These are phyloP conservation scores for Vitis hybrid DNA, from an alignment of 177 flowering plant genomes.

Conservation along the genomic window DNA sequence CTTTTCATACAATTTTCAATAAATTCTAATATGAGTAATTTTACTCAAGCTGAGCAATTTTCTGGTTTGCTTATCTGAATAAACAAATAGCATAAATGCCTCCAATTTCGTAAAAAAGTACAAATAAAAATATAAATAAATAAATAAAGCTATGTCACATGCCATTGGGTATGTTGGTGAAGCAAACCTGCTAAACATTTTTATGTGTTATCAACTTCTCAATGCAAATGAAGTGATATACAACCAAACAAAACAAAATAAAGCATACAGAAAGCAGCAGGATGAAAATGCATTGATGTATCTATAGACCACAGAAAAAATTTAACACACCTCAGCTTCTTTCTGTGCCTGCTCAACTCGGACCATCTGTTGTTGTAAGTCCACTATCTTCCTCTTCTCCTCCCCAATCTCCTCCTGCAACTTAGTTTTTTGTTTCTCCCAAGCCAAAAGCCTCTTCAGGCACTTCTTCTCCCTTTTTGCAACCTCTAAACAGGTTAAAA, in stretches of 20 bases:
- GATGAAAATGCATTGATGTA: background rate
- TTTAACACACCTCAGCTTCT: constrained; percentile 70
- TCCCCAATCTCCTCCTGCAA: constrained; percentile 77
- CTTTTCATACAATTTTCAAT: no score
- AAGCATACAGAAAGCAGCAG: background rate
- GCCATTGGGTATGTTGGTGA: no score
- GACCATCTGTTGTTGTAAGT: constrained; percentile 48
- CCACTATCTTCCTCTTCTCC: constrained; percentile 67
- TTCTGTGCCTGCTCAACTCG: constrained; percentile 50
- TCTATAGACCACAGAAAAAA: background rate
- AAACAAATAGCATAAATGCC: no score
- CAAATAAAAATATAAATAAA: no score
- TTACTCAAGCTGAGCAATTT: no score
- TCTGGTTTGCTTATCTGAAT: no score
- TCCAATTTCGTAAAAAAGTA: no score
- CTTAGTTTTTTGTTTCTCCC: constrained; percentile 90
- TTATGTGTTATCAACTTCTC: no score
- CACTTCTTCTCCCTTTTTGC: constrained; percentile 92
- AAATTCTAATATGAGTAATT: no score
- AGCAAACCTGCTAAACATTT: no score
- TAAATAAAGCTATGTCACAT: no score
- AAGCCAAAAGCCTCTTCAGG: constrained; percentile 73
- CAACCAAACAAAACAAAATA: background rate
- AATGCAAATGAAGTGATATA: background rate
- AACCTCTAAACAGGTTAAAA: constrained; percentile 64